These are phyloP conservation scores for Staphylotrichum longicolle DNA, from an alignment of 495 filamentous ascomycete genomes.

Conservation along the genomic window DNA sequence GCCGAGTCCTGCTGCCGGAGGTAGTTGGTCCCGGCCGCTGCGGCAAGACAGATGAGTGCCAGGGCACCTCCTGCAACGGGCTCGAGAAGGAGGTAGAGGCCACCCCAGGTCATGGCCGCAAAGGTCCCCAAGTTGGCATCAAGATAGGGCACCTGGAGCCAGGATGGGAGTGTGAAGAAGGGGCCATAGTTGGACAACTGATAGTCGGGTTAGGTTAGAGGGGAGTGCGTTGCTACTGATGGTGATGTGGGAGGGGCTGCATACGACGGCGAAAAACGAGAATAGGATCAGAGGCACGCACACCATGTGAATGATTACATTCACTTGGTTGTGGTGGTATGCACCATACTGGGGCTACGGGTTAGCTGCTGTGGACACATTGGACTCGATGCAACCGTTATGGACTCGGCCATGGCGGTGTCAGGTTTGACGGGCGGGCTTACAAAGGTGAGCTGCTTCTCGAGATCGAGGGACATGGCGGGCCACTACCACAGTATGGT, in stretches of 20 bases:
- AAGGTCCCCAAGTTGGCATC: constrained; percentile 80
- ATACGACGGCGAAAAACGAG: constrained; percentile 75
- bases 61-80: constrained; percentile 80
- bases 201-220: constrained; percentile 4
- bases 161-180: constrained; percentile 67
- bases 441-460: constrained; percentile 78
- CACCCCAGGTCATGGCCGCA: constrained; percentile 63
- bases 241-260: constrained; percentile 15
- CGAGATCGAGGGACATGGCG: constrained; percentile 71
- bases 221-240: background rate
- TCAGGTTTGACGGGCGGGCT: constrained; percentile 30
- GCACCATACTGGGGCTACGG: constrained; percentile 71
- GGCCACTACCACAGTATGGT: background rate
- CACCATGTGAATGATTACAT: constrained; percentile 83
- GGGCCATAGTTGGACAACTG: constrained; percentile 76
- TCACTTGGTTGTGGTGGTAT: constrained; percentile 88
- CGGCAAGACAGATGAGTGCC: constrained; percentile 67
- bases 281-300: constrained; percentile 86
- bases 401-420: background rate
- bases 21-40: constrained; percentile 71
- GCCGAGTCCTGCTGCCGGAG: constrained; percentile 64
- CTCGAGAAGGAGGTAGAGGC: constrained; percentile 87
- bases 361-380: constrained; percentile 17
- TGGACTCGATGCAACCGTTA: background rate
- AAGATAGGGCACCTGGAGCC: constrained; percentile 69